phyloP scores from a whole-genome alignment of 2,329 filamentous ascomycete genomes.

The Cladosporium oxysporum region DNA sequence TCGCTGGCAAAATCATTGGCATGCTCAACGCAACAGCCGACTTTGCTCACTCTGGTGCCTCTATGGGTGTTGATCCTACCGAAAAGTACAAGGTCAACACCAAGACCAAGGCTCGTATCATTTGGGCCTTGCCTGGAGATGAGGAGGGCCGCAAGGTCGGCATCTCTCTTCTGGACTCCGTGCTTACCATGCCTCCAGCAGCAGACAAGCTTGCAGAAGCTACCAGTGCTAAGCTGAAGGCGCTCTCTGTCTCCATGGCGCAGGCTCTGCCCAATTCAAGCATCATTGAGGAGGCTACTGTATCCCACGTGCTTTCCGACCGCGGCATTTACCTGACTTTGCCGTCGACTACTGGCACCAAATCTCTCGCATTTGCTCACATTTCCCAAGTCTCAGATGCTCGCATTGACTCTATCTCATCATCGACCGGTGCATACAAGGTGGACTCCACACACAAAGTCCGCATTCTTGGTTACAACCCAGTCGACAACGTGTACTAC shows the following conservation, averaged over 20 bases:
- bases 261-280: conserved; percentile 70
- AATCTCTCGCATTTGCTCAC: conserved; percentile 71
- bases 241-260: conserved; percentile 32
- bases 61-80: conserved; percentile 57
- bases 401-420: conserved; percentile 80
- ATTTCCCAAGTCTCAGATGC: conserved; percentile 90
- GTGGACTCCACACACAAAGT: conserved; percentile 76
- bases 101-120: conserved; percentile 81
- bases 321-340: conserved; percentile 81
- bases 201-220: conserved; percentile 40
- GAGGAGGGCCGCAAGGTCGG: conserved; percentile 77
- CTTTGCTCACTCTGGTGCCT: conserved; percentile 77
- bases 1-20: conserved; percentile 89
- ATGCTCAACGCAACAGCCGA: conserved; percentile 89
- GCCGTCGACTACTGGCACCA: conserved; percentile 17
- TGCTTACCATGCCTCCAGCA: conserved; percentile 62
- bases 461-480: conserved; percentile 82
- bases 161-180: conserved; percentile 83
- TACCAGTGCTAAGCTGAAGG: conserved; percentile 31
- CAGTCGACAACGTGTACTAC: conserved; percentile 81
- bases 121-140: conserved; percentile 80
- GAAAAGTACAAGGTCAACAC: conserved; percentile 77
- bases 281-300: conserved; percentile 73
- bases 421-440: conserved; percentile 75
- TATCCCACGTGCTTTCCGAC: conserved; percentile 75